phyloP scores from a whole-genome alignment of 441 rosid species.

The Omphalea diandra region DNA sequence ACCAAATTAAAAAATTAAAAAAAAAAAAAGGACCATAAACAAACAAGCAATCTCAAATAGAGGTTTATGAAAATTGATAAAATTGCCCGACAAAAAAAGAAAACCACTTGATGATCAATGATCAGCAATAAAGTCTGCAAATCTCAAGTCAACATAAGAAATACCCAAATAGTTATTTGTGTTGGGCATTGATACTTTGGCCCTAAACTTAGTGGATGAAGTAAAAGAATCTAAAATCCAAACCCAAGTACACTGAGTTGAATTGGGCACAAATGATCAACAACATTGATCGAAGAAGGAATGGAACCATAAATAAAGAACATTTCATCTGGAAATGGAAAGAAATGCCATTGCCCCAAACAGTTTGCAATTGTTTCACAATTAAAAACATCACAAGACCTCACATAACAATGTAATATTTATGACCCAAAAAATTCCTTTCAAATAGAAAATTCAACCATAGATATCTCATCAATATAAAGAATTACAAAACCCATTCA shows the following conservation, averaged over 20 bases:
- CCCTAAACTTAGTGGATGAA: too few relatives aligned
- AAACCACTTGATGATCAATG: neutral
- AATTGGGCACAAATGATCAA: neutral
- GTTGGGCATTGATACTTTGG: too few relatives aligned
- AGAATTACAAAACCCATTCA: neutral
- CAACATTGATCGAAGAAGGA: neutral
- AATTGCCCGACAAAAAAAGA: neutral
- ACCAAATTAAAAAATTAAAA: too few relatives aligned
- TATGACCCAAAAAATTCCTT: neutral
- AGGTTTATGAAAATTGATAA: neutral
- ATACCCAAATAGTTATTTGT: neutral
- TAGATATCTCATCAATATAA: neutral
- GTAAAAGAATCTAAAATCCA: neutral
- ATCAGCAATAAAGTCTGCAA: neutral
- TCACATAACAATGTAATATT: too few relatives aligned
- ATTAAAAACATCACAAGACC: neutral
- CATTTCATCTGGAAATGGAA: neutral
- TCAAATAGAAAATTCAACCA: neutral
- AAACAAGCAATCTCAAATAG: neutral
- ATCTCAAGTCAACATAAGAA: neutral
- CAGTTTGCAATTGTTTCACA: neutral
- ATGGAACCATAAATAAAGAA: neutral
- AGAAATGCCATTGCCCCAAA: neutral
- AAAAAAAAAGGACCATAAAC: neutral
- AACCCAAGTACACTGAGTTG: neutral